Conservation (phyloP, 2,329 filamentous ascomycete genomes). For the Colletotrichum sublineola region DNA sequence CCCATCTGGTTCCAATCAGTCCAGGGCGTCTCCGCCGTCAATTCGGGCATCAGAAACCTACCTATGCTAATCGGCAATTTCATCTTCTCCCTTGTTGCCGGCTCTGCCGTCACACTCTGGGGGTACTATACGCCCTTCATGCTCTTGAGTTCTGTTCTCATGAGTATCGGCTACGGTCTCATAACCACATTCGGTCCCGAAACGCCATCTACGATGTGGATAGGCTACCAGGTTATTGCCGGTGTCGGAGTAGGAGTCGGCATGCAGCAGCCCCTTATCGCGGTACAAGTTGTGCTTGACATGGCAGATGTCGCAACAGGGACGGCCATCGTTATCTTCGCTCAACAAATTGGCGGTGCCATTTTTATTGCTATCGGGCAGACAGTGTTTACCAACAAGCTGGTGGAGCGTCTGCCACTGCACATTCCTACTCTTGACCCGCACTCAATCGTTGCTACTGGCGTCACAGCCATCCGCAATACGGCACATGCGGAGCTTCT, state of each 20-base stretch:
- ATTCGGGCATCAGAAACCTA: slow-evolving; percentile 57
- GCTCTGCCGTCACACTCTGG: slow-evolving; percentile 52
- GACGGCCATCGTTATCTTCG: slow-evolving; percentile 61
- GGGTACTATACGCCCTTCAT: slow-evolving; percentile 63
- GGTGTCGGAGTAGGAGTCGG: slow-evolving; percentile 59
- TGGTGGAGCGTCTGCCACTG: slow-evolving; percentile 55
- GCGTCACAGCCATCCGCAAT: slow-evolving; percentile 55
- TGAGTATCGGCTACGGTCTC: slow-evolving; percentile 56
- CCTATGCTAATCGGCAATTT: slow-evolving; percentile 56
- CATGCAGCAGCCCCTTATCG: slow-evolving; percentile 60
- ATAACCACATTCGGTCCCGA: slow-evolving; percentile 56
- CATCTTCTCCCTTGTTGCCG: slow-evolving; percentile 51
- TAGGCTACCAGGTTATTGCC: slow-evolving; percentile 59
- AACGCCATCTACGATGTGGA: slow-evolving; percentile 55
- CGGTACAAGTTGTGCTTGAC: slow-evolving; percentile 59
- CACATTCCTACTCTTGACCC: slow-evolving; percentile 54
- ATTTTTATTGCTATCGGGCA: slow-evolving; percentile 66
- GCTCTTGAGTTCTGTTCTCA: slow-evolving; percentile 52
- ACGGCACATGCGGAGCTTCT: slow-evolving; percentile 49
- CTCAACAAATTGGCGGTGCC: slow-evolving; percentile 58
- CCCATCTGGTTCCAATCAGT: slow-evolving; percentile 63
- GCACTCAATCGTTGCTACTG: slow-evolving; percentile 49
- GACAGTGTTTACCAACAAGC: slow-evolving; percentile 63
- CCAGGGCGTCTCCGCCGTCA: slow-evolving; percentile 54
- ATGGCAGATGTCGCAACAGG: slow-evolving; percentile 60